These are phyloP conservation scores for Collybia mongolica DNA, from an alignment of 768 basidiomycete species.

Conservation along the genomic window DNA sequence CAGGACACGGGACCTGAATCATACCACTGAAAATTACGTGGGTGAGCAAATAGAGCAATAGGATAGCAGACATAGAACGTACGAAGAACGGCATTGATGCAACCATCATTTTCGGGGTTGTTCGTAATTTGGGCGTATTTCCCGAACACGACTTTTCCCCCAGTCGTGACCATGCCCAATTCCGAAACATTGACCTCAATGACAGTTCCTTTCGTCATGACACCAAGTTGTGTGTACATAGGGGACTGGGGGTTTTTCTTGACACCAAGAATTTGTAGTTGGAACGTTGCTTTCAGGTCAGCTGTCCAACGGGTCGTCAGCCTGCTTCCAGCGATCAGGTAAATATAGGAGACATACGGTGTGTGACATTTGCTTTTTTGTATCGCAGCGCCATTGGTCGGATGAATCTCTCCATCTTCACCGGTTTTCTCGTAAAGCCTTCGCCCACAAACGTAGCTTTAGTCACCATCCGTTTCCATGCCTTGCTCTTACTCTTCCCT, in stretches of 20 bases:
- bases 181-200: conserved; percentile 99
- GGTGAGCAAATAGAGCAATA: neutral
- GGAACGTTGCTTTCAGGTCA: conserved; percentile 98
- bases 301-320: conserved; percentile 43
- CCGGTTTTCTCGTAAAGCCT: conserved; percentile 96
- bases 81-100: conserved; percentile 93
- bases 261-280: conserved; percentile 94
- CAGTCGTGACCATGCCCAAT: conserved; percentile 94
- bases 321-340: neutral
- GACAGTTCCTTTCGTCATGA: conserved; percentile 97
- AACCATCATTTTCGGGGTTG: conserved; percentile 95
- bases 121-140: conserved; percentile 95
- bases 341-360: conserved; percentile 60
- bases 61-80: conserved; percentile 29
- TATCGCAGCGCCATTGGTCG: conserved; percentile 96
- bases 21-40: conserved; percentile 22
- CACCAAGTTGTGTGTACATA: conserved; percentile 95
- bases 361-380: conserved; percentile 98
- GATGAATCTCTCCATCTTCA: conserved; percentile 98
- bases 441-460: conserved; percentile 99
- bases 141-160: conserved; percentile 92
- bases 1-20: conserved; percentile 3
- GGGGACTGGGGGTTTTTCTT: conserved; percentile 99
- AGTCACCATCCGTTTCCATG: conserved; percentile 99
- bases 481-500: conserved; percentile 92